phyloP scores from a whole-genome alignment of 345 rosid species.

The Hibiscus trionum region DNA sequence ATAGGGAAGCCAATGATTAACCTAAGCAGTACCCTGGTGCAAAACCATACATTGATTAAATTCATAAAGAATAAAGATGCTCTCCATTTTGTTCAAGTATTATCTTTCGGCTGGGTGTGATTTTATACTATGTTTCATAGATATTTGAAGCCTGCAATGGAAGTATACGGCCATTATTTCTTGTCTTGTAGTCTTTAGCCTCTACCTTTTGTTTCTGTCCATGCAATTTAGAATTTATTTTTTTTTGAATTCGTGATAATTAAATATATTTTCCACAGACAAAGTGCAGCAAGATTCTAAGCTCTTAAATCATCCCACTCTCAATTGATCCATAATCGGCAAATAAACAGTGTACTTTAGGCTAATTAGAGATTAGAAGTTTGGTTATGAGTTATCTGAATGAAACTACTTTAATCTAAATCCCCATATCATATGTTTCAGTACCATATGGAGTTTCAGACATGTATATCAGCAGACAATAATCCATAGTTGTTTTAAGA shows the following conservation, averaged over 20 bases:
- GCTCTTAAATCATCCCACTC: neutral
- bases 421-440: too few relatives aligned
- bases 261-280: neutral
- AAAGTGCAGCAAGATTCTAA: neutral
- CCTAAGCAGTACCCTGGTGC: neutral
- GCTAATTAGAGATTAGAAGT: neutral
- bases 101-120: too few relatives aligned
- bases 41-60: neutral
- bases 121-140: neutral
- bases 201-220: neutral
- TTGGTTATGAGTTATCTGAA: neutral
- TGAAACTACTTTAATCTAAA: neutral
- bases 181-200: neutral
- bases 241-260: too few relatives aligned
- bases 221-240: neutral
- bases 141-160: slow-evolving; percentile 5
- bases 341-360: neutral
- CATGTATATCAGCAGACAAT: neutral
- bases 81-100: too few relatives aligned
- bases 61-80: too few relatives aligned
- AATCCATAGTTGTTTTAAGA: neutral
- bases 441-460: too few relatives aligned
- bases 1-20: slow-evolving; percentile 1
- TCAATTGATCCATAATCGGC: neutral
- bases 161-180: slow-evolving; percentile 5